Evolutionary conservation across 1,284 basidiomycete species (phyloP), one percentile per base, ranked within the genome.

Genomic region (Ceratobasidium sp.): DNA sequence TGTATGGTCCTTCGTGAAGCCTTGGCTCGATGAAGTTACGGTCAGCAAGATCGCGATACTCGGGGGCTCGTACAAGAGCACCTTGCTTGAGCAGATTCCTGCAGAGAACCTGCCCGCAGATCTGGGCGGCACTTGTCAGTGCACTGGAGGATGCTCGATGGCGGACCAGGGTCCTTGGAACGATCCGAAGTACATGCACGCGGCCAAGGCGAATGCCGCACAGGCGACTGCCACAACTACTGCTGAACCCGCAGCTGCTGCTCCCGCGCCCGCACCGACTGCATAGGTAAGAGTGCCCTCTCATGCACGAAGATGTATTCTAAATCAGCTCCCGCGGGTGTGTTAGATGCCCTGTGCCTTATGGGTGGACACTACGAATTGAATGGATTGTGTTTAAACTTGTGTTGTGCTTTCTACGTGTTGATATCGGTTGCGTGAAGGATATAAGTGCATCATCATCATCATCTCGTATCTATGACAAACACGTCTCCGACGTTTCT

Each of bases 161-260:
- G 93, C 92, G 79, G 95, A 99, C 83, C 93, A 90, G 0, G 97
- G 97, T 7, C 97, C 97, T 9, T 99, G 97, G 97, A 94, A 95
- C 82, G 71, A 78, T 22, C 83, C 81, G 5, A 60, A 71, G 56
- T 59, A 29, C 56, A 44, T 31, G 54, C 54, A 56, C 4, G 50
- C 76, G 44, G 65, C 54, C 45, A 73, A 77, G 63, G 36, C 47
- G 64, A 48, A 65, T 33, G 48, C 29, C 17, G 31, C 31, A 11
- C 31, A 45, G 19, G 47, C 54, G 1, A 36, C 48, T 27, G 48
- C 66, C 24, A 63, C 53, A 14, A 51, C 71, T 22, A 36, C 71
- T 9, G 29, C 66, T 19, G 31, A 62, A 7, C 53, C 50, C 29
- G 2, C 74, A 8, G 69, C 60, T 33, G 36, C 56, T 17, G 54